Base-by-base conservation (phyloP, 371 early-diverging fungal genomes). In the Zancudomyces culisetae region DNA sequence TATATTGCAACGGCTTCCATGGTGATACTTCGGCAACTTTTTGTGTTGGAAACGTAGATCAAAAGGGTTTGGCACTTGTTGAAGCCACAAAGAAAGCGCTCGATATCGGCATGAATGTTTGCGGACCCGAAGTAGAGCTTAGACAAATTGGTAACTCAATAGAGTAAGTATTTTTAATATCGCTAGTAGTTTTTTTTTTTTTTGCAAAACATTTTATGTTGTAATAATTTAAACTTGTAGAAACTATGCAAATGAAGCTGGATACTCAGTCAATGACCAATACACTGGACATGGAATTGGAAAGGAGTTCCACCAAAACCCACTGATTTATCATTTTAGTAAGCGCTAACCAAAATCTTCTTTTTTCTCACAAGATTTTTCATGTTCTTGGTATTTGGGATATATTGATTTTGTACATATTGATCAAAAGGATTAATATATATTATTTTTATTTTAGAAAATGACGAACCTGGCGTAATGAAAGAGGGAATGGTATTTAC, bases 251-350 rank as follows among this genome's bases (percentile, higher is more conserved):
- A 52, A 15, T 24, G 30, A 40, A 19, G 51, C 71, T 42, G 80
- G 81, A 6, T 85, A 70, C 57, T 64, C 77, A 6, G 75, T 87
- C 30, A 80, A 81, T 0, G 70, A 76, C 12, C 80, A 81, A 53
- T 73, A 89, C 55, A 83, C 87, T 3, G 91, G 93, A 1, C 93
- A 92, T 60, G 91, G 93, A 0, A 82, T 90, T 24, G 88, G 90
- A 47, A 61, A 61, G 8, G 66, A 76, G 54, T 85, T 61, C 48
- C 56, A 49, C 49, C 30, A 53, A 46, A 46, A 51, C 48, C 60
- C 58, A 51, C 52, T 60, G 27, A 52, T 64, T 45, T 52, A 59
- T 62, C 56, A 61, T 39, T 60, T 61, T 51, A n/a, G n/a, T n/a
- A n/a, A n/a, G n/a, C n/a, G n/a, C n/a, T n/a, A n/a, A n/a, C n/a